Evolutionary conservation across 2,329 filamentous ascomycete genomes (phyloP).

Genomic region (Colletotrichum sp.): DNA sequence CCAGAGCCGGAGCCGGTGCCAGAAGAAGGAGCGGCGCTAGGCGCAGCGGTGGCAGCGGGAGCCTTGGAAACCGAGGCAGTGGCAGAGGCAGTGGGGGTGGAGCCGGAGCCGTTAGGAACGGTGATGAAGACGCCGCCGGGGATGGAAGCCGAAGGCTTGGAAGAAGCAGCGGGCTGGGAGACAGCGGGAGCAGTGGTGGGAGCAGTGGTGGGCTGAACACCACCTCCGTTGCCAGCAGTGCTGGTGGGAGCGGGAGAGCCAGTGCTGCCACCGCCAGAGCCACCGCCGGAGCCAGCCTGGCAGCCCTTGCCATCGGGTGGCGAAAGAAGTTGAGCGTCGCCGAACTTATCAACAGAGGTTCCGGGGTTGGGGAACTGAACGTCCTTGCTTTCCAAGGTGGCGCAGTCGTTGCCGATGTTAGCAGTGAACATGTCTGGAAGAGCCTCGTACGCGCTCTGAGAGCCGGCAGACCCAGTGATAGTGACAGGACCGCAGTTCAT

Average conservation of each 20-base stretch:
- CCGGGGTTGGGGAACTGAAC: background rate
- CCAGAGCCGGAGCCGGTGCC: constrained; percentile 11
- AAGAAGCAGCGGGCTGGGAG: constrained; percentile 21
- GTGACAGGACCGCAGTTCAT: constrained; percentile 90
- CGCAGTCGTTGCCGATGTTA: too few relatives aligned
- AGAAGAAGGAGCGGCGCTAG: background rate
- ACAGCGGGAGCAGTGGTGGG: constrained; percentile 27
- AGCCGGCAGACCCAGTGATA: constrained; percentile 60
- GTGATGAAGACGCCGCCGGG: constrained; percentile 49
- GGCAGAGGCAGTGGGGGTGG: constrained; percentile 22
- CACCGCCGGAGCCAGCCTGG: too few relatives aligned
- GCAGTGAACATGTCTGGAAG: constrained; percentile 80
- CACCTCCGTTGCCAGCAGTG: background rate
- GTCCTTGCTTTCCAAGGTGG: too few relatives aligned
- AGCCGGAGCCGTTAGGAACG: constrained; percentile 15
- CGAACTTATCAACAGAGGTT: background rate
- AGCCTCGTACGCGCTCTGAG: constrained; percentile 56
- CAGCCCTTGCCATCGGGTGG: too few relatives aligned
- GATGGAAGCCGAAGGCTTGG: constrained; percentile 18
- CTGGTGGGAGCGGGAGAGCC: accelerated
- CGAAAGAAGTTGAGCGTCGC: too few relatives aligned
- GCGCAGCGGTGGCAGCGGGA: constrained; percentile 9
- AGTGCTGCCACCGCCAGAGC: background rate
- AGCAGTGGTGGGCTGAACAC: background rate
- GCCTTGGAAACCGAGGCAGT: constrained; percentile 18